Evolutionary conservation across 345 rosid species (phyloP).

Genomic region (Psidium friedrichsthalianum): DNA sequence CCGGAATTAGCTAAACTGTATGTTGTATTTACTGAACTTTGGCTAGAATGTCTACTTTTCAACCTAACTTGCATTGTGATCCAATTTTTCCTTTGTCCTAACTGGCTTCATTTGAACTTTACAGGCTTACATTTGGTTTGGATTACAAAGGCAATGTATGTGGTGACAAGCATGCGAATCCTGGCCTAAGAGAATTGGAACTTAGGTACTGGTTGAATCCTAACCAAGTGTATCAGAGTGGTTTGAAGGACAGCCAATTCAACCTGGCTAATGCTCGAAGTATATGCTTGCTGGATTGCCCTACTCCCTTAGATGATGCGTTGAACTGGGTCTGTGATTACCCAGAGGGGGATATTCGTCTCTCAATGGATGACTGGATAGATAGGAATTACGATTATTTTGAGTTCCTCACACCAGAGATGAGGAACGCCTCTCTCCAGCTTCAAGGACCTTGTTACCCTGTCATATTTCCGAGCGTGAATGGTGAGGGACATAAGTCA

Average conservation of each 20-base stretch:
- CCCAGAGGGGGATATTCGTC: constrained; percentile 89
- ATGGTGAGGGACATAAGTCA: constrained; percentile 32
- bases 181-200: constrained; percentile 62
- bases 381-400: constrained; percentile 83
- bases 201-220: constrained; percentile 90
- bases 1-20: not conserved
- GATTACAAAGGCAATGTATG: constrained; percentile 97
- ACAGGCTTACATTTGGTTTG: constrained; percentile 87
- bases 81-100: not conserved
- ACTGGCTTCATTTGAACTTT: constrained; percentile 6
- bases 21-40: not conserved
- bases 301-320: constrained; percentile 63
- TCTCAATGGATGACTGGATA: constrained; percentile 74
- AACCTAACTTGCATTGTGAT: not conserved
- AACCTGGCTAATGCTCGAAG: constrained; percentile 70
- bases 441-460: constrained; percentile 99
- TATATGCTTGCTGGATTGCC: constrained; percentile 89
- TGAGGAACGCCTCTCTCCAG: constrained; percentile 86
- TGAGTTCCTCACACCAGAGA: constrained; percentile 84
- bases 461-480: constrained; percentile 78
- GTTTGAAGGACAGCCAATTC: constrained; percentile 64
- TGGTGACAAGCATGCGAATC: constrained; percentile 74
- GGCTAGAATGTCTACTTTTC: not conserved
- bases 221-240: constrained; percentile 92
- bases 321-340: constrained; percentile 97